Conservation (phyloP, 148 eudicot genomes). For the Selenicereus undatus region DNA sequence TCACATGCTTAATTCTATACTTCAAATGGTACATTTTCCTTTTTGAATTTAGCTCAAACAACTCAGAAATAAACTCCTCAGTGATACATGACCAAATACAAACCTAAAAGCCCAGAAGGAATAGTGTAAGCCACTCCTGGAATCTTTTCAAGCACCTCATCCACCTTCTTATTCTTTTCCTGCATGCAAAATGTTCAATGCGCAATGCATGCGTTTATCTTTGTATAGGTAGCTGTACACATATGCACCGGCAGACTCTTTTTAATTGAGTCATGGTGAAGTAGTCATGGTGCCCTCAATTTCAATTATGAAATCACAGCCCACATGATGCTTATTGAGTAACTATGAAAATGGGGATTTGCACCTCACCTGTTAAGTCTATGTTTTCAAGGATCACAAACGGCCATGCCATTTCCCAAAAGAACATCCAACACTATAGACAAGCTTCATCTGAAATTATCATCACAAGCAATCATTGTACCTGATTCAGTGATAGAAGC, state of each 20-base stretch:
- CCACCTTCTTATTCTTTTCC: neutral
- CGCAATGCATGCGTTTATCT: neutral
- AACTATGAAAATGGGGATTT: neutral
- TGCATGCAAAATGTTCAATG: neutral
- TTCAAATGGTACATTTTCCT: neutral
- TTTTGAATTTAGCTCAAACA: neutral
- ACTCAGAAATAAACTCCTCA: neutral
- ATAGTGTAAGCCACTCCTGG: no score
- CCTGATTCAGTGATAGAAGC: constrained; percentile 86
- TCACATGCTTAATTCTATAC: neutral
- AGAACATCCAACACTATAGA: neutral
- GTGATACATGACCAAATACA: neutral
- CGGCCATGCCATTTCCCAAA: neutral
- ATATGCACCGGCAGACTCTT: neutral
- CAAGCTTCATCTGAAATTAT: neutral
- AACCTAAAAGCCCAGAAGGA: neutral
- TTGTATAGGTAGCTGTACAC: neutral
- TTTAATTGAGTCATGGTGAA: neutral
- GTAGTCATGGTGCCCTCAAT: neutral
- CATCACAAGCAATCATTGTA: constrained; percentile 21
- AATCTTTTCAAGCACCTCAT: no score
- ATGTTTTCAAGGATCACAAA: neutral
- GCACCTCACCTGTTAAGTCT: neutral
- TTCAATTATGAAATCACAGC: neutral
- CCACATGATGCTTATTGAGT: neutral